Base-by-base conservation (phyloP, 768 basidiomycete genomes). In the Cyathus striatus region DNA sequence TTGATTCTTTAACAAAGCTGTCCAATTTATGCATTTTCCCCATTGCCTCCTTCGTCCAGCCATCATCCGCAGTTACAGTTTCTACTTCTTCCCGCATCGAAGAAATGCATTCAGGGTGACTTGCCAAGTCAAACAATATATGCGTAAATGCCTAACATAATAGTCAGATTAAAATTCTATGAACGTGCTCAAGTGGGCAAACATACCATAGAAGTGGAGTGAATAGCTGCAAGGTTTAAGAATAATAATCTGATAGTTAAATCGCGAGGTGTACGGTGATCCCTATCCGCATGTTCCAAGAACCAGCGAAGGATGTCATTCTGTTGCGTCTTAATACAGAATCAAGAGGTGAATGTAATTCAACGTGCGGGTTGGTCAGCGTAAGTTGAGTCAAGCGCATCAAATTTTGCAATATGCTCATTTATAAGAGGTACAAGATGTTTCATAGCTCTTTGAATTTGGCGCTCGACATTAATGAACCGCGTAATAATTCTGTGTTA, bases 281-380 rank as follows among this genome's bases (percentile, higher is more conserved):
- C 36, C 18, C 54, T 62, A 20, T 55, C 37, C 0, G 68, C 68
- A 13, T 56, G 54, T 25, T 69, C 69, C 32, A 76, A 52, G 5
- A 75, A 49, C 75, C 75, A 78, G 30, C 61, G 62, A 4, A 76
- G 59, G 32, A 72, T 49, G 48, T 78, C 73, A 41, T 69, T 68
- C 75, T 74, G 32, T 9, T 13, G 42, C 9, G 35, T 43, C 2
- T 23, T n/a, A n/a, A 30, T 9, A 9, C 27, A 30, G 7, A n/a
- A n/a, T 9, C n/a, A n/a, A 7, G n/a, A 7, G 27, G 9, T 30
- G n/a, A 30, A 30, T 30, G 27, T n/a, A 30, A n/a, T 30, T 9
- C n/a, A 9, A 46, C 54, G 49, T 27, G 65, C 65, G 12, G 62
- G 65, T 46, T 56, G 63, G 13, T 56, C 60, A 27, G 58, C 50